Conservation (phyloP, 768 basidiomycete species). For the Podaxis sp. region DNA sequence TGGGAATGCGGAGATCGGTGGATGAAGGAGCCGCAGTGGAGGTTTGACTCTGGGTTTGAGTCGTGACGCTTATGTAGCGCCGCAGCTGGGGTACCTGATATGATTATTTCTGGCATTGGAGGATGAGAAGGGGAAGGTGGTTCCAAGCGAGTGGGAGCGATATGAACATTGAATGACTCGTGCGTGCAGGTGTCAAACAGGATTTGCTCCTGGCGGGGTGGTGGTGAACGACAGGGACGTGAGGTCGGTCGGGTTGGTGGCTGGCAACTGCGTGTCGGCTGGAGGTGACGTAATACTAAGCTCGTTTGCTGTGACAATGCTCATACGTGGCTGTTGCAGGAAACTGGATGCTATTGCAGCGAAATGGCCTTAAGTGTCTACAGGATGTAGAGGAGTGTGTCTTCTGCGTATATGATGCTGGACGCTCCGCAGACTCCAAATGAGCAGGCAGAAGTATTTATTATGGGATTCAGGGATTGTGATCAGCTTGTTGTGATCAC, state of each 20-base stretch:
- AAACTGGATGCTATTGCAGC: neutral
- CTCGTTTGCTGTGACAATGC: neutral
- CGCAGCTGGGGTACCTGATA: neutral
- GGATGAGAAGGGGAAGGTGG: neutral
- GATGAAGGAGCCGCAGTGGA: neutral
- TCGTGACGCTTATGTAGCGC: neutral
- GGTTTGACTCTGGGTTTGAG: slow-evolving; percentile 7
- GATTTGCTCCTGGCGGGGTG: neutral
- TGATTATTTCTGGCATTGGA: neutral
- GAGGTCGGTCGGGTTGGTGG: neutral
- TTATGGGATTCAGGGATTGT: neutral
- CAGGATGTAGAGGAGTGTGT: neutral
- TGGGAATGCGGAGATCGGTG: neutral
- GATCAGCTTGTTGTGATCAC: neutral
- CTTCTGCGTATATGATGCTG: neutral
- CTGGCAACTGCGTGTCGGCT: neutral
- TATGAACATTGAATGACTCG: neutral
- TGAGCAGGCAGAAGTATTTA: neutral
- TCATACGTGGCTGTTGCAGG: neutral
- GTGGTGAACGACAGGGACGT: neutral
- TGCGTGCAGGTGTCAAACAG: neutral
- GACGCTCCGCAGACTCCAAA: neutral
- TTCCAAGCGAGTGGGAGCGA: neutral
- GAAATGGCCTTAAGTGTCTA: neutral
- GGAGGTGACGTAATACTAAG: neutral